Evolutionary conservation across 306 rosid genomes (phyloP).

Genomic region (Vigna nakashimae): DNA sequence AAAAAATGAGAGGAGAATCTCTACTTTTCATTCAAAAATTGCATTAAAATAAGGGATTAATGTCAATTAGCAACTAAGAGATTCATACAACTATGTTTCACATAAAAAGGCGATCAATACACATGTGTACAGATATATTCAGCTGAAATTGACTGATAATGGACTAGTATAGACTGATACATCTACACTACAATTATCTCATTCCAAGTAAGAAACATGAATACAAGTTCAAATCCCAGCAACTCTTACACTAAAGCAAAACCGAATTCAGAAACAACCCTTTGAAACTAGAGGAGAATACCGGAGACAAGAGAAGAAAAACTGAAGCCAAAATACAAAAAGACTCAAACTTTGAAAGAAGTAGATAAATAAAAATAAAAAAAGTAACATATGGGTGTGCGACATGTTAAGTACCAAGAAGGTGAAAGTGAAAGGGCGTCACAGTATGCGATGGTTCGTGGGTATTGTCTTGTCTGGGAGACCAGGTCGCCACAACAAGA

Average conservation of each 20-base stretch:
- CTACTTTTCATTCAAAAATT: neutral
- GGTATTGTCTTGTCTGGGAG: conserved; percentile 37
- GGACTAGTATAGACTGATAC: neutral
- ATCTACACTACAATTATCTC: neutral
- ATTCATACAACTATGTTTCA: neutral
- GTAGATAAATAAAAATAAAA: neutral
- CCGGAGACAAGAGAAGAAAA: conserved; percentile 21
- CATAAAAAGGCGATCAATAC: neutral
- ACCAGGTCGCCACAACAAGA: conserved; percentile 51
- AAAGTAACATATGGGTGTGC: conserved; percentile 3
- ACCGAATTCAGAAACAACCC: neutral
- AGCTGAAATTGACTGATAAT: neutral
- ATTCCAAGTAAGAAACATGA: conserved; percentile 24
- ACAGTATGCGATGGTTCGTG: neutral
- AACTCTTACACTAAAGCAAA: conserved; percentile 19
- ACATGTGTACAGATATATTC: neutral
- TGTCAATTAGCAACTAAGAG: neutral
- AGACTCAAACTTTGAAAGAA: conserved; percentile 31
- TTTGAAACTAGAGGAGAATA: neutral
- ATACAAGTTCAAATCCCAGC: neutral
- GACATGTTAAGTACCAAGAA: neutral
- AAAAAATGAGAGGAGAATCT: neutral
- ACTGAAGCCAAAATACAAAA: neutral
- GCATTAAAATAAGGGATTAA: neutral
- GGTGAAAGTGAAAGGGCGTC: conserved; percentile 22